phyloP scores from a whole-genome alignment of 148 eudicot species.

The Nepenthes mirabilis region DNA sequence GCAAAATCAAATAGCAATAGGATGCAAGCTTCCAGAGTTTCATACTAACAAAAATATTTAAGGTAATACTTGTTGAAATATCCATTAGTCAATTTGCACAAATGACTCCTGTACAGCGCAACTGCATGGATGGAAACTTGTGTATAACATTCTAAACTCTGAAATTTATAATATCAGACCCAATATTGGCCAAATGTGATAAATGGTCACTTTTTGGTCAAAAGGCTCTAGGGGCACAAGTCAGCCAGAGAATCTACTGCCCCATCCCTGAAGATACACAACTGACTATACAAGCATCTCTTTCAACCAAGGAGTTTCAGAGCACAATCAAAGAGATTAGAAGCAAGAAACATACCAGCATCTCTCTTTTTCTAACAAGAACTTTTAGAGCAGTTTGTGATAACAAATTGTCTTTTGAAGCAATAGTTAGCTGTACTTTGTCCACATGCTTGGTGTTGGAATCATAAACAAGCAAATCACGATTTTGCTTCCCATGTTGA shows the following conservation, averaged over 20 bases:
- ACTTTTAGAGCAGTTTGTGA: constrained; percentile 35
- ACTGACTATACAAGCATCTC: not conserved
- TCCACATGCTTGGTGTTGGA: constrained; percentile 14
- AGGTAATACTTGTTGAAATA: not conserved
- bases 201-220: no score
- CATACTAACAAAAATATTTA: not conserved
- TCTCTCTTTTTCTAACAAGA: constrained; percentile 33
- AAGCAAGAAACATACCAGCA: constrained; percentile 31
- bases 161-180: no score
- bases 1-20: not conserved
- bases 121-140: no score
- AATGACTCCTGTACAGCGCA: no score
- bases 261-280: not conserved
- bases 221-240: not conserved
- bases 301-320: not conserved
- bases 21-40: not conserved
- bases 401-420: constrained; percentile 20
- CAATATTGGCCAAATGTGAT: no score
- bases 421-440: constrained; percentile 17
- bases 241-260: not conserved
- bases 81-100: not conserved
- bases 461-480: constrained; percentile 15
- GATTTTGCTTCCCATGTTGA: constrained; percentile 14
- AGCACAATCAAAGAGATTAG: constrained; percentile 5
- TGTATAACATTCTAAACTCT: no score